Evolutionary conservation across 192 early-diverging fungal species (phyloP).

Genomic region (Umbelopsis sp.): DNA sequence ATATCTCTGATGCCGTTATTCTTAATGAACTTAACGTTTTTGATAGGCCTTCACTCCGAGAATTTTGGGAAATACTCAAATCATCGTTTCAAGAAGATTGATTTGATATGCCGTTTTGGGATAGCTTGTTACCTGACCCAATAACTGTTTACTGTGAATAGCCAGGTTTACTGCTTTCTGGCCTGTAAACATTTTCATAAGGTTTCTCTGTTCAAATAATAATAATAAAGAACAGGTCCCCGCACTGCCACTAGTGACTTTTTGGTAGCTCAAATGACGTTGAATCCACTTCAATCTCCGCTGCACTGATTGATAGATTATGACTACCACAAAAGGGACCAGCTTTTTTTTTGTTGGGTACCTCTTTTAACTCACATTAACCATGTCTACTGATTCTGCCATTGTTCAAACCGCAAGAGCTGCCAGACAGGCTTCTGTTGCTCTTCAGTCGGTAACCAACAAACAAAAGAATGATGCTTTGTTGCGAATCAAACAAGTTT

Average conservation of each 20-base stretch:
- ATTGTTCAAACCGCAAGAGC: constrained; percentile 45
- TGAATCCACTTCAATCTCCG: not conserved
- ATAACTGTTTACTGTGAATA: not conserved
- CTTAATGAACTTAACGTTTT: not conserved
- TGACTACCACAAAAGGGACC: too few relatives aligned
- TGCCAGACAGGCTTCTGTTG: constrained; percentile 74
- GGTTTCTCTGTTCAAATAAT: too few relatives aligned
- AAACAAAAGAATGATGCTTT: constrained; percentile 81
- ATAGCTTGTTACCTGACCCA: too few relatives aligned
- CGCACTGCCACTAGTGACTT: too few relatives aligned
- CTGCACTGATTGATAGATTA: not conserved
- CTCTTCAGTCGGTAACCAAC: constrained; percentile 67
- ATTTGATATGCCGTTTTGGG: not conserved
- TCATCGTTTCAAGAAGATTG: constrained; percentile 18
- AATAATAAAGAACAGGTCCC: too few relatives aligned
- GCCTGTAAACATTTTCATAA: not conserved
- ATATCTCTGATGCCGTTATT: not conserved
- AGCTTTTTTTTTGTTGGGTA: not conserved
- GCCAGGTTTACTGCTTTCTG: too few relatives aligned
- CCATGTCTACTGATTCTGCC: constrained; percentile 4
- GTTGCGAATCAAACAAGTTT: constrained; percentile 63
- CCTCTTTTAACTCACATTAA: not conserved
- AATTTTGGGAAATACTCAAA: constrained; percentile 16
- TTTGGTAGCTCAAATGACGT: too few relatives aligned
- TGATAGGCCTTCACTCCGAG: not conserved